Conservation (phyloP, 2,329 filamentous ascomycete genomes). For the Penicillium sp. region DNA sequence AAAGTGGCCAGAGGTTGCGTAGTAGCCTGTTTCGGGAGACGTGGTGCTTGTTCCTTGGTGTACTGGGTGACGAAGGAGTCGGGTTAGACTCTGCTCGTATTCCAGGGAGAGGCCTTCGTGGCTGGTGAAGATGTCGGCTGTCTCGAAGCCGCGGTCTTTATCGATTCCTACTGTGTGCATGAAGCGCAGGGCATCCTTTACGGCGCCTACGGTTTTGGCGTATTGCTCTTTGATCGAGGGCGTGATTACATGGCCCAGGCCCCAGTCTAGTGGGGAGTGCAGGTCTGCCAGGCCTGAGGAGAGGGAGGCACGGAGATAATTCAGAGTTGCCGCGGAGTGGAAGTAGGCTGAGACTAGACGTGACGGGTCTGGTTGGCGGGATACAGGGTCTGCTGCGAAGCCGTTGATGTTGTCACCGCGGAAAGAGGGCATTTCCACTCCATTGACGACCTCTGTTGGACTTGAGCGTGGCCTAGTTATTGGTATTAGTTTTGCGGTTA, state of each 20-base stretch:
- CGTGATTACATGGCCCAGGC: conserved; percentile 84
- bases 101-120: conserved; percentile 93
- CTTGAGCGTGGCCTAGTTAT: conserved; percentile 67
- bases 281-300: conserved; percentile 89
- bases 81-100: conserved; percentile 86
- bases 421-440: conserved; percentile 81
- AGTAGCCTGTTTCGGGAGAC: conserved; percentile 57
- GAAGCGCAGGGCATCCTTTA: conserved; percentile 89
- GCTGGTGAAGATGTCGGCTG: conserved; percentile 90
- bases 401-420: conserved; percentile 95
- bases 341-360: conserved; percentile 90
- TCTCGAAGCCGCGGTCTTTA: conserved; percentile 77
- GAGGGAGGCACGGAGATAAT: conserved; percentile 83
- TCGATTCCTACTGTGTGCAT: conserved; percentile 91
- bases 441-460: conserved; percentile 77
- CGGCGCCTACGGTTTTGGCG: conserved; percentile 74
- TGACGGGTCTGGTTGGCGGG: conserved; percentile 75
- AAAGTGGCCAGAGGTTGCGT: conserved; percentile 94
- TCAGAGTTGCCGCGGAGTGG: conserved; percentile 89
- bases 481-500: background rate
- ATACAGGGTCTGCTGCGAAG: conserved; percentile 62
- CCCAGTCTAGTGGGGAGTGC: conserved; percentile 92
- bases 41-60: conserved; percentile 33
- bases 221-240: conserved; percentile 82
- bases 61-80: conserved; percentile 57